Evolutionary conservation across 805 yeast species (phyloP), one percentile per base, ranked within the genome.

Genomic region (Debaryomyces maramus): DNA sequence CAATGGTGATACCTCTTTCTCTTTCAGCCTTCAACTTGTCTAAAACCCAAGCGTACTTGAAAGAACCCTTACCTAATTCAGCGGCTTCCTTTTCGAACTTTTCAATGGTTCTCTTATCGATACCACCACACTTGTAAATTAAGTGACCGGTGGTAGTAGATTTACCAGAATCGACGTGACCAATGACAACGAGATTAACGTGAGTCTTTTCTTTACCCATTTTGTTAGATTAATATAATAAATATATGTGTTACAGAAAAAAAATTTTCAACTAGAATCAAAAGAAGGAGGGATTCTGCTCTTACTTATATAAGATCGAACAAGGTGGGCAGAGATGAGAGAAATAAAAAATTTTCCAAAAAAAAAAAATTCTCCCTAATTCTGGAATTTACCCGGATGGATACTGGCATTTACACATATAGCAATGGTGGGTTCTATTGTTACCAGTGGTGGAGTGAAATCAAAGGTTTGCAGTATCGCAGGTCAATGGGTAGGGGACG

Each of bases 161-260:
- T 44, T 57, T 62, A 65, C 73, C 73, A 66, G 97, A 90, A 80
- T 91, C 98, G 97, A 93, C 98, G 96, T 91, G 98, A 78, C 98
- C 99, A 77, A 91, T 91, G 73, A 93, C 98, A 77, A 93, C 99
- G 80, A 91, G 95, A 96, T 91, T 91, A 81, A 91, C 87, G 87
- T 91, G 98, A 77, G 80, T 67, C 85, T 91, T 90, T 69, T 83
- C 96, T 78, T 88, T 88, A 83, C 96, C 96, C 95, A 68, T 69
- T 33, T 41, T 41, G 32, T 19, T 17, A 33, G 29, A 39, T 32
- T 39, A 39, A 33, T 28, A 20, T 28, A 36, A 11, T 5, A 8
- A 24, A 24, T 24, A 24, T 20, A 18, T 18, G 18, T 28, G 16
- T 33, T 27, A 18, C 15, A 13, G 19, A 33, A 33, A 33, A 33